Base-by-base conservation (phyloP, 2,329 filamentous ascomycete genomes). In the Colletotrichum sp. region DNA sequence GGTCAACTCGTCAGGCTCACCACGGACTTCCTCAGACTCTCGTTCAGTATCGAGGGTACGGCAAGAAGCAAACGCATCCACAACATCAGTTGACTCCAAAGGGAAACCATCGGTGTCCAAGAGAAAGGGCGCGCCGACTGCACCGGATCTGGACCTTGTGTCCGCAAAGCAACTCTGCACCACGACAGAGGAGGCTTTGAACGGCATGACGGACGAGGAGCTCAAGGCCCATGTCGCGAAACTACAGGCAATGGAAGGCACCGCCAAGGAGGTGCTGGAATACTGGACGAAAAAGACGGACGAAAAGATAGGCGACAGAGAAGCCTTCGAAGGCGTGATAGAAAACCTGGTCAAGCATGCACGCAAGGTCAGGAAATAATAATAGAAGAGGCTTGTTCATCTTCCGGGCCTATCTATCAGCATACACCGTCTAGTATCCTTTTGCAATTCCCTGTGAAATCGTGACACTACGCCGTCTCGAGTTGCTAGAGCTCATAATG, bases 241-340 rank as follows among this genome's bases (percentile, higher is more conserved):
- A 78, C 84, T 98, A 9, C 90, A 95, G 81, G 90, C 89, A 13
- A 88, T 96, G 84, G 92, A 95, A 76, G 89, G 87, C n/a, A 89
- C 90, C 26, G 95, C 95, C 5, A 94, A 93, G 71, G 92, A 95
- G 75, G 92, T 96, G 52, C 87, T 98, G 68, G 94, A 95, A 78
- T 98, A 96, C 83, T 99, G 96, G 96, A 90, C 95, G 79, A 95
- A 95, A 87, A 89, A 93, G 80, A 93, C 94, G 69, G 96, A 98
- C 82, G 95, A 96, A 79, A 95, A 96, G 80, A 87, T 98, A 78
- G 95, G 95, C 55, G 96, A 99, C 82, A 93, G 97, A 79, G 96
- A 98, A 83, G 95, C 96, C 4, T 97, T 98, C 83, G 96, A 99
- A 83, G 96, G 95, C 1, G 96, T 99, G 18, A 98, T 99, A 89